Evolutionary conservation across 108 stramenopile species (phyloP).

Genomic region (Cyclotella sp.): DNA sequence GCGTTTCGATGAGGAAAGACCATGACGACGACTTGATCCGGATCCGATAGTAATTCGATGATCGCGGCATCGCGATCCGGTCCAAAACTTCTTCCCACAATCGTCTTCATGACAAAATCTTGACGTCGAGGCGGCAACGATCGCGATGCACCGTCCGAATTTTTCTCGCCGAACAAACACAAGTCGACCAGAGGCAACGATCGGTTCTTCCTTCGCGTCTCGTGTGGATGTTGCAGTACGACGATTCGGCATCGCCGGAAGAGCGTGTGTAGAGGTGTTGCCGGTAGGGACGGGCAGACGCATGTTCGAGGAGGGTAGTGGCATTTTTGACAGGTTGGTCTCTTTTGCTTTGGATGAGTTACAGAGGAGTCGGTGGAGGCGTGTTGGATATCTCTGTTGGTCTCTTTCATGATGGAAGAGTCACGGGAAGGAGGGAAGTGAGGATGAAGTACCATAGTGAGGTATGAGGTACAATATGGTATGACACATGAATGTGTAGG

Average conservation of each 20-base stretch:
- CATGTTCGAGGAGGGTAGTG: slow-evolving; percentile 64
- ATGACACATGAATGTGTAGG: too few species aligned
- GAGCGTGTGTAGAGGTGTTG: slow-evolving; percentile 22
- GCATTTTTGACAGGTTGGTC: slow-evolving; percentile 56
- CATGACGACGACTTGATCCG: slow-evolving; percentile 40
- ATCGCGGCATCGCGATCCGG: slow-evolving; percentile 35
- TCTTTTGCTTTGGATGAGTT: slow-evolving; percentile 15
- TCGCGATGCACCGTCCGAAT: background rate
- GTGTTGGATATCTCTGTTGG: too few species aligned
- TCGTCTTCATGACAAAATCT: slow-evolving; percentile 50
- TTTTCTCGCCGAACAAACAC: slow-evolving; percentile 43
- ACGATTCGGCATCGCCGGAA: slow-evolving; percentile 52
- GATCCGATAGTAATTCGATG: slow-evolving; percentile 44
- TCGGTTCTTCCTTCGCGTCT: slow-evolving; percentile 71
- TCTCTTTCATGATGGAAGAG: too few species aligned
- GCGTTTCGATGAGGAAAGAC: slow-evolving; percentile 54
- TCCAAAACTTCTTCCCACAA: slow-evolving; percentile 60
- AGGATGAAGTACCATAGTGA: too few species aligned
- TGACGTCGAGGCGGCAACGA: background rate
- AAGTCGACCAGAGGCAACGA: slow-evolving; percentile 71
- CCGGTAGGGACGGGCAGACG: slow-evolving; percentile 65
- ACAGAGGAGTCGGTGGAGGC: too few species aligned
- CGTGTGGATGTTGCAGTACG: slow-evolving; percentile 82
- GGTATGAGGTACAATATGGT: too few species aligned
- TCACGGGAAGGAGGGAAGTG: too few species aligned